Evolutionary conservation across 1,139 yeast genomes (phyloP), one percentile per base, ranked within the genome.

Genomic region (Geotrichum histeridarum): DNA sequence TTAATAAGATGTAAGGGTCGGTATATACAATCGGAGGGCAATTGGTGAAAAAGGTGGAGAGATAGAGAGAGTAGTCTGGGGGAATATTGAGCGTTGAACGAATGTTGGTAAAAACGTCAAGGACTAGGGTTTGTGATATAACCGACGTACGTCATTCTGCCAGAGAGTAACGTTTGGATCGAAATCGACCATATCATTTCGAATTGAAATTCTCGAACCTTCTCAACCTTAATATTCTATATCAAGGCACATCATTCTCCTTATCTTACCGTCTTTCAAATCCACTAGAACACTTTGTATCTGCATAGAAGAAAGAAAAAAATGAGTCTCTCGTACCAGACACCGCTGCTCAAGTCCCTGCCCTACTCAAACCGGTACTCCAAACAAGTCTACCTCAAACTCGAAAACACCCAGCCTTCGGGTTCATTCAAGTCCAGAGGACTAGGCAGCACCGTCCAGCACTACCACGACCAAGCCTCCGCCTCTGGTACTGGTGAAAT

Each of bases 361-460:
- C 66, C 60, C 49, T 60, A 68, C 41, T 61, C 66, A 5, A 56
- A 54, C 14, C 36, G 36, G 48, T 63, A 76, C 1, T 76, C 76
- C 31, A 80, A 83, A 57, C 73, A 78, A 32, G 74, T 83, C 5
- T 72, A 74, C 36, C 71, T 84, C 57, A 85, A 85, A 64, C 79
- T 81, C 57, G 93, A 85, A 62, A 74, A 74, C 59, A 74, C 80
- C 37, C 93, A 85, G 63, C 90, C 91, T 2, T 76, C 84, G 14
- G 90, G 91, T 0, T 80, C 86, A 50, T 85, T 84, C 74, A 85
- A 85, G 65, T 73, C 83, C 32, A 73, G 91, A 61, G 90, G 90
- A 0, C 75, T 84, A 41, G 83, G 87, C 2, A 64, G 76, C 59
- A 54, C 63, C 9, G 63, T 64, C 36, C 39, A 49, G 31, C 53